Percentiles rank a stretch among this genome's conserved stretches.
Evolutionary conservation across 2,329 filamentous ascomycete genomes (phyloP).

Genomic region (Emergomyces africanus): DNA sequence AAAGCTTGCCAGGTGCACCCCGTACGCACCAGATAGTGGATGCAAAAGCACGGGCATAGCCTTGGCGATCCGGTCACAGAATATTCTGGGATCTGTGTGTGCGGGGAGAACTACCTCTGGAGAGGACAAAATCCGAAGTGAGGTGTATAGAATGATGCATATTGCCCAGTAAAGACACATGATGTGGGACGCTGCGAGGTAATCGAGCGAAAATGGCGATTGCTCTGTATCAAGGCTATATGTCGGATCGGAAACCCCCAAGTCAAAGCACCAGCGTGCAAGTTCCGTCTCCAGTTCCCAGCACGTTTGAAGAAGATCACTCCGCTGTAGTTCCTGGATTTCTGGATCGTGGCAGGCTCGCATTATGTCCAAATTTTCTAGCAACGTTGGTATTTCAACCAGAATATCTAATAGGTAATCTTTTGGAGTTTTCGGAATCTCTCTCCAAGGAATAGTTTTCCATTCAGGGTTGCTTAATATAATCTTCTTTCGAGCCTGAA

Average conservation of each 20-base stretch:
- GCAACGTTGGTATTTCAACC: conserved; percentile 19
- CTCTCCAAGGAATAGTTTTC: conserved; percentile 25
- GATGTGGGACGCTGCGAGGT: conserved; percentile 4
- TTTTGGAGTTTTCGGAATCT: conserved; percentile 19
- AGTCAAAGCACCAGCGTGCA: background rate
- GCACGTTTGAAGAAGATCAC: background rate
- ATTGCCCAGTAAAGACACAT: conserved; percentile 4
- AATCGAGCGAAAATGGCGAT: conserved; percentile 2
- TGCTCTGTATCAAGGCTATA: background rate
- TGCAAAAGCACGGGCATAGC: conserved; percentile 1
- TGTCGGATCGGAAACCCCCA: background rate
- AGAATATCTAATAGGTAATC: conserved; percentile 24
- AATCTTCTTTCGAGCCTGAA: conserved; percentile 15
- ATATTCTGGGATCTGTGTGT: conserved; percentile 2
- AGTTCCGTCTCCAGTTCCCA: background rate
- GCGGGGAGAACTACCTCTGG: background rate
- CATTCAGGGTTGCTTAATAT: conserved; percentile 20
- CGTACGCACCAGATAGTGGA: conserved; percentile 3
- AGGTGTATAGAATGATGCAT: conserved; percentile 4
- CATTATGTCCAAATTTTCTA: conserved; percentile 18
- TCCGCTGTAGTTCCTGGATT: background rate
- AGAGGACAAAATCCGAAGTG: conserved; percentile 1
- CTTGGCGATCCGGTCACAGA: conserved; percentile 2
- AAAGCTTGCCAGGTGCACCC: conserved; percentile 4
- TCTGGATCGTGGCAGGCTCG: background rate